These are phyloP conservation scores for Chrysoporthe cubensis DNA, from an alignment of 2,329 filamentous ascomycete genomes.

Conservation along the genomic window DNA sequence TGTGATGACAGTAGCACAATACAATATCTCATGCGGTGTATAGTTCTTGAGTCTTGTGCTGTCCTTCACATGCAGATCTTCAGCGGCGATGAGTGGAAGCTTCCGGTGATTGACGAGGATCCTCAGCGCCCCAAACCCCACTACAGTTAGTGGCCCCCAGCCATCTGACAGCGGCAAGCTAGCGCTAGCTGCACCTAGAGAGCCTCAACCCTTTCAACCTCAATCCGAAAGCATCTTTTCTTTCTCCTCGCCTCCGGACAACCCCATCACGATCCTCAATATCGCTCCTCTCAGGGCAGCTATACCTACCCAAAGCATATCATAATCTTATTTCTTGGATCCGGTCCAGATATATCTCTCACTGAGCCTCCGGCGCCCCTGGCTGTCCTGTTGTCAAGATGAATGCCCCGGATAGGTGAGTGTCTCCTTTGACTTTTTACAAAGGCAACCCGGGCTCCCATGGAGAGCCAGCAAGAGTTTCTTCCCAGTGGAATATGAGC, in stretches of 20 bases:
- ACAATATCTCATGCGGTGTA: background rate
- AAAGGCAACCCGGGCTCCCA: background rate
- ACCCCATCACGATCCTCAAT: background rate
- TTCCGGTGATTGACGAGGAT: background rate
- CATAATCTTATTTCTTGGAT: background rate
- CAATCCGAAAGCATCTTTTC: background rate
- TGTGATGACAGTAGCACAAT: background rate
- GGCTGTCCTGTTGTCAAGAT: slow-evolving; percentile 40
- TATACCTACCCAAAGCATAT: slow-evolving; percentile 1
- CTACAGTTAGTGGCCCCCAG: slow-evolving; percentile 1
- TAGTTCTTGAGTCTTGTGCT: background rate
- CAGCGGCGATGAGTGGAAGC: background rate
- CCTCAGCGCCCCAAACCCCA: background rate
- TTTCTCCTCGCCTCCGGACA: background rate
- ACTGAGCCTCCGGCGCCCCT: background rate
- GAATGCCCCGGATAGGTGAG: slow-evolving; percentile 62
- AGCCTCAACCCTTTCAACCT: slow-evolving; percentile 14
- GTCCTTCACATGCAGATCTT: background rate
- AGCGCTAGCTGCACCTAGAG: slow-evolving; percentile 18
- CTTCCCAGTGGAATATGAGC: slow-evolving; percentile 1
- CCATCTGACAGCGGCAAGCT: slow-evolving; percentile 17
- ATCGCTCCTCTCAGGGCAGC: background rate
- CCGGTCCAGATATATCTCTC: background rate
- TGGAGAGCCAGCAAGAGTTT: background rate
- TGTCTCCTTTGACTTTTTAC: slow-evolving; percentile 27